Evolutionary conservation across 805 yeast genomes (phyloP), one percentile per base, ranked within the genome.

Genomic region (Tetrapisispora phaffii): DNA sequence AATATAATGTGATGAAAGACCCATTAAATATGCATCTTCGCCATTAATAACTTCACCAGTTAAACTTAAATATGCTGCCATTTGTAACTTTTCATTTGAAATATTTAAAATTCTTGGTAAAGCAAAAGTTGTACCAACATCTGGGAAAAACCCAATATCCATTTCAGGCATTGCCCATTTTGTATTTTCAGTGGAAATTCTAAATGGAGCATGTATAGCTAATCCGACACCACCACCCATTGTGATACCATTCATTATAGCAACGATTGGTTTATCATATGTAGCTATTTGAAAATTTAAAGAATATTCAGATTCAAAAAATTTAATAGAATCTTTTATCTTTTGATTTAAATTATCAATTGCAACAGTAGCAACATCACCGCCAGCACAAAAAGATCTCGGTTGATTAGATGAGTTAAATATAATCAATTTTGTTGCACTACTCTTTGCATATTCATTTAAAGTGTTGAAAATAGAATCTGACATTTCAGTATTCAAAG

Each of bases 141-240:
- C 98, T 19, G 95, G 95, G 67, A 86, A 85, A 65, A 87, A 86
- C 1, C 98, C 98, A 62, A 93, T 93, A 58, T 85, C 88, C 73
- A 94, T 84, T 67, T 93, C 97, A 8, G 98, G 97, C 98, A 93
- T 93, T 50, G 97, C 96, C 68, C 88, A 76, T 61, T 81, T 75
- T 10, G 97, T 89, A 56, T 77, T 75, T 56, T 90, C 97, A 35
- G 96, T 85, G n/a, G 94, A 95, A 33, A 93, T 70, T 59, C 97
- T 78, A 72, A 90, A 90, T 3, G 96, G 90, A 12, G 86, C 82
- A 66, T 93, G 97, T 35, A 86, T 82, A 0, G 90, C 74, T 38
- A 93, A 69, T 4, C 98, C 97, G 37, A 88, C 95, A 55, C 97
- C 97, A 43, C 97, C 97, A 45, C 97, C 98, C 95, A 93, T 87